Evolutionary conservation across 768 basidiomycete genomes (phyloP), one percentile per base, ranked within the genome.

Genomic region (Suillus subluteus): DNA sequence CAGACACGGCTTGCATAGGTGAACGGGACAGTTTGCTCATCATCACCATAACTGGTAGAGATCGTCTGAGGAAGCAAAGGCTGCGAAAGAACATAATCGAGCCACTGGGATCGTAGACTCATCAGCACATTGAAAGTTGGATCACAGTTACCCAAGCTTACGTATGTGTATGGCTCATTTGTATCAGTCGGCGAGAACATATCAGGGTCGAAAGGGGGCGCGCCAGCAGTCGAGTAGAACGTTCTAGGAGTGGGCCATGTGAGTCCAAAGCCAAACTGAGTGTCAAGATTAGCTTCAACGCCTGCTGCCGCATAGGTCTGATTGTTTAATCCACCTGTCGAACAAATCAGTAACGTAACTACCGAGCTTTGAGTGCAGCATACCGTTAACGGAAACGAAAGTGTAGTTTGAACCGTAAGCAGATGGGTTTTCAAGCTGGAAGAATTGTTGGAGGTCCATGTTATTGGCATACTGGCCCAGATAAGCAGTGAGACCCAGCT

Each of bases 31-130:
- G 89, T 87, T 73, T 90, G 89, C 64, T 93, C 91, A 66, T 87
- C 84, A 48, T 92, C 91, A 4, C 83, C 88, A 72, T 92, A 92
- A 69, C 88, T 90, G 0, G 89, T 91, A 0, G 89, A 89, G 48
- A 93, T 90, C 7, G 86, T 79, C 66, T 86, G 82, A 18, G 90
- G 89, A 3, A 83, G 75, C 52, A 78, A 72, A 13, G 76, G 62
- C 26, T 84, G 82, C 15, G 68, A 69, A 0, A 86, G 76, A 30
- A 91, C 74, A 66, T 83, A 88, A 56, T 88, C 82, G 21, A 92
- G 76, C 91, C 91, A 92, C 81, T 89, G 70, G 30, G 0, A n/a
- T 61, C 38, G 72, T 37, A 30, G 52, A 18, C 59, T 26, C 26
- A 62, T 64, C 58, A 65, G 38, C 0, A 23, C 58, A 55, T 41